Percentiles rank a stretch among this genome's conserved stretches.
Evolutionary conservation across 257 asterid species (phyloP).

Genomic region (Lycium ferocissimum): DNA sequence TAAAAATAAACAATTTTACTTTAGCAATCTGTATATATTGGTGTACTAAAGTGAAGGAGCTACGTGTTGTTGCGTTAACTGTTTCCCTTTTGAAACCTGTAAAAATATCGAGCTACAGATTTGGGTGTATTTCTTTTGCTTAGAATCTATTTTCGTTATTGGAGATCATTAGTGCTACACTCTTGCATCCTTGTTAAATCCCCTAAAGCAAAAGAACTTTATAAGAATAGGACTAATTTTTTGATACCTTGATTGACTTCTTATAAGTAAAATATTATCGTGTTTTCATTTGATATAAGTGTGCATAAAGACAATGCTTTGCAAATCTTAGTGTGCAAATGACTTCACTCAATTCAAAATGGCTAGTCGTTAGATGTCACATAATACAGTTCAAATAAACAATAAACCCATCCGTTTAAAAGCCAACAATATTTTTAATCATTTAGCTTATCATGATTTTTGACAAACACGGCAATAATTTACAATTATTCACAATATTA

Average conservation of each 20-base stretch:
- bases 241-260: neutral
- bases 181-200: neutral
- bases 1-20: neutral
- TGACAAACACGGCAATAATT: neutral
- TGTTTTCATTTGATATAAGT: neutral
- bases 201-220: constrained; percentile 16
- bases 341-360: neutral
- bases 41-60: constrained; percentile 18
- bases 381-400: neutral
- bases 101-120: neutral
- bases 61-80: neutral
- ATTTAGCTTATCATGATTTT: neutral
- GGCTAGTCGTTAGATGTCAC: neutral
- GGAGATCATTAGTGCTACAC: neutral
- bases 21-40: neutral
- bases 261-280: no score
- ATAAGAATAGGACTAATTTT: neutral
- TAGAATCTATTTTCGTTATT: neutral
- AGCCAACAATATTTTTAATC: neutral
- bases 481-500: neutral
- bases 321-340: neutral
- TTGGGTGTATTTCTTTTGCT: neutral
- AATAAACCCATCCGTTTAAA: neutral
- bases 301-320: neutral
- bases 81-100: neutral